phyloP scores from a whole-genome alignment of 2,329 filamentous ascomycete genomes.

The Xylaria sp. region DNA sequence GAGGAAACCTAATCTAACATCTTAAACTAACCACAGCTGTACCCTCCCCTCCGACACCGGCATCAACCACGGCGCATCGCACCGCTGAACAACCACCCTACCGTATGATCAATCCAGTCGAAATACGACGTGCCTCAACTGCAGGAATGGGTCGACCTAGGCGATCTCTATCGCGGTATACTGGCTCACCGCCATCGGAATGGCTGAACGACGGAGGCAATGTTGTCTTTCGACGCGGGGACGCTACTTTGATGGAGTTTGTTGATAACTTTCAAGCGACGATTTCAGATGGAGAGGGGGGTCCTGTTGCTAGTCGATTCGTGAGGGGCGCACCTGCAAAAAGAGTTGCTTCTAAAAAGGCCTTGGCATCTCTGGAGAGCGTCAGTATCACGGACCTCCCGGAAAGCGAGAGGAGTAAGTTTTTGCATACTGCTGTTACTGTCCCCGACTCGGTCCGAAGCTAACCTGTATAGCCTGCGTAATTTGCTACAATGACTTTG shows the following conservation, averaged over 20 bases:
- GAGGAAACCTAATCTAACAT: slow-evolving; percentile 24
- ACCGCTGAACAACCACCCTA: slow-evolving; percentile 12
- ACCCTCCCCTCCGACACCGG: slow-evolving; percentile 20
- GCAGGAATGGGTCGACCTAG: slow-evolving; percentile 27
- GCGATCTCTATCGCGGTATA: slow-evolving; percentile 24
- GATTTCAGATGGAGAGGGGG: slow-evolving; percentile 45
- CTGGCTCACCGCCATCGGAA: slow-evolving; percentile 21
- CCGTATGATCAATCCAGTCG: slow-evolving; percentile 30
- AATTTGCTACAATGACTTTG: slow-evolving; percentile 74
- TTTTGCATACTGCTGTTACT: neutral
- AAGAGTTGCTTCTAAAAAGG: slow-evolving; percentile 60
- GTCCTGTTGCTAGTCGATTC: slow-evolving; percentile 56
- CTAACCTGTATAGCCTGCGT: slow-evolving; percentile 61
- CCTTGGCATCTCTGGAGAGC: slow-evolving; percentile 59
- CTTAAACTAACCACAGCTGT: slow-evolving; percentile 22
- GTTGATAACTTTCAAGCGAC: slow-evolving; percentile 24
- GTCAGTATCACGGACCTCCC: slow-evolving; percentile 59
- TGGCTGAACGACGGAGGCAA: slow-evolving; percentile 23
- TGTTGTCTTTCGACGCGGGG: slow-evolving; percentile 21
- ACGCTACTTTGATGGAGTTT: slow-evolving; percentile 32
- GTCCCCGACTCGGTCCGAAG: neutral
- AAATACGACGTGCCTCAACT: slow-evolving; percentile 32
- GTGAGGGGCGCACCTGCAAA: slow-evolving; percentile 58
- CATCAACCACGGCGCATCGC: slow-evolving; percentile 29
- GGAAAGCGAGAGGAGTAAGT: slow-evolving; percentile 61